These are phyloP conservation scores for Nyssa sinensis DNA, from an alignment of 148 eudicot genomes.

Conservation along the genomic window DNA sequence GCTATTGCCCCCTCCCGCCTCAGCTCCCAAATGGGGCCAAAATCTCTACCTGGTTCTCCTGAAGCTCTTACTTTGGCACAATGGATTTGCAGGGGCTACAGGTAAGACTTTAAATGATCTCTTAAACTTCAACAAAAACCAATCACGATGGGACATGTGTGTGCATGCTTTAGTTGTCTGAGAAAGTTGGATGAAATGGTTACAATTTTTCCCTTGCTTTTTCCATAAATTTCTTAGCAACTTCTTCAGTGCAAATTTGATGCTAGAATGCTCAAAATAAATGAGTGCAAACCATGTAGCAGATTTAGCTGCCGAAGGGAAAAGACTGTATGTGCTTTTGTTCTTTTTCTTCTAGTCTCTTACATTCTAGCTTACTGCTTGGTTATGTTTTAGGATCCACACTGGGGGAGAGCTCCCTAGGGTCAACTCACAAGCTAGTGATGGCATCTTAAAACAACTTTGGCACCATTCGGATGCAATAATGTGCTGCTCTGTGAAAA, in stretches of 20 bases:
- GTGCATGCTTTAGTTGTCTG: background rate
- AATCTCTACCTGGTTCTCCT: constrained; percentile 48
- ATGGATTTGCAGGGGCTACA: constrained; percentile 60
- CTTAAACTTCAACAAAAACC: background rate
- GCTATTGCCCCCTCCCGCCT: constrained; percentile 50
- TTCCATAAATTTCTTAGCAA: background rate
- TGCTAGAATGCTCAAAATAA: background rate
- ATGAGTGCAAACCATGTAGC: background rate
- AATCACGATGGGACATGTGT: background rate
- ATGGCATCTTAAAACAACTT: constrained; percentile 48
- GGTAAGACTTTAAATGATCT: constrained; percentile 24
- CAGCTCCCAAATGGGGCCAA: constrained; percentile 31
- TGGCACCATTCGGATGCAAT: constrained; percentile 64
- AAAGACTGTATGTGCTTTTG: background rate
- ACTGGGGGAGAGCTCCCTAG: constrained; percentile 42
- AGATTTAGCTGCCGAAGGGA: background rate
- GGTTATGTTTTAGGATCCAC: constrained; percentile 36
- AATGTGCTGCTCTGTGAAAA: constrained; percentile 58
- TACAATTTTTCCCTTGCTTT: background rate
- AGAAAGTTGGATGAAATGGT: background rate
- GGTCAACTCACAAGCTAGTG: constrained; percentile 32
- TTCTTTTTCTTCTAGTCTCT: background rate
- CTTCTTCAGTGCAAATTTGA: background rate
- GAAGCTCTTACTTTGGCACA: constrained; percentile 59
- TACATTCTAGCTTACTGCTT: constrained; percentile 2